Evolutionary conservation across 1,284 basidiomycete genomes (phyloP), one percentile per base, ranked within the genome.

Genomic region (Naganishia liquefaciens): DNA sequence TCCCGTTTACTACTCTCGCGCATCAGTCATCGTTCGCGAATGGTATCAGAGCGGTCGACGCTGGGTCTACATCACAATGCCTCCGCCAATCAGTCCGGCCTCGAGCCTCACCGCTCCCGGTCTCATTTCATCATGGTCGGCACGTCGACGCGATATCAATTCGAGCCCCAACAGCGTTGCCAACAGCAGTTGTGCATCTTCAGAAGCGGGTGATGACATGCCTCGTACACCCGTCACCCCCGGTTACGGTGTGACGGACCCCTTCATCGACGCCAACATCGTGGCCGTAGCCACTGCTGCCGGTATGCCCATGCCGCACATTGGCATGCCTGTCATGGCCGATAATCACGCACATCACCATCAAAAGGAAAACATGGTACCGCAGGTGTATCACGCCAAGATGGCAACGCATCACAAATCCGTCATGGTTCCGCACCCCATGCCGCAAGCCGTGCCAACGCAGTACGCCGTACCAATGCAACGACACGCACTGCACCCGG

Each of bases 1-100:
- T 13, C 93, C 91, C 73, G 87, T 87, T 33, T 93, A 93, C 81
- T 98, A 94, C 81, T 92, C 90, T 57, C 91, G 92, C 79, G 92
- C 93, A 0, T 94, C 96, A 37, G 91, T 89, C 19, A 85, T 91
- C 73, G 91, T 93, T 66, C 87, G 93, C 64, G 91, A 97, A 75
- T 94, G 88, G 81, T 99, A 98, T 76, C 77, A 81, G 42, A 77
- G 76, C n/a, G 81, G 81, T 39, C 77, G 79, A 27, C 79, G 81
- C 27, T 82, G 79, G 73, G 69, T 73, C 64, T 75, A 73, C 69
- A 68, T 73, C 25, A 70, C 75, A 52, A 70, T 75, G 44, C 72
- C 74, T 28, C 57, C 69, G 6, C 76, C 75, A 21, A 67, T 68
- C 65, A 74, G 74, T 15, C 74, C 76, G 37, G 49, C 63, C 44